Conservation (phyloP, 1,284 basidiomycete species). For the Austropuccinia psidii region DNA sequence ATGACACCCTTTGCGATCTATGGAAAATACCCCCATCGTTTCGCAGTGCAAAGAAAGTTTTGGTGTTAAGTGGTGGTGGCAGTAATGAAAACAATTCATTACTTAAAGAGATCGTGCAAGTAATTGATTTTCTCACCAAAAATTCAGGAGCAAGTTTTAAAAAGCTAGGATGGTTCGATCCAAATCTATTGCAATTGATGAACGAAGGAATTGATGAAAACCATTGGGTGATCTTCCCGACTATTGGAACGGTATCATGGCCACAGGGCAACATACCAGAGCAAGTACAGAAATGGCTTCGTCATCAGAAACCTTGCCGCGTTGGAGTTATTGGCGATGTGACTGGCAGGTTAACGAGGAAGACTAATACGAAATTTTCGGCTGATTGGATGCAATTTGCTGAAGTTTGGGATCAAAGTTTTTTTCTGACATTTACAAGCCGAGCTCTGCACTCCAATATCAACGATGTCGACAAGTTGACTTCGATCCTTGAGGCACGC, state of each 20-base stretch:
- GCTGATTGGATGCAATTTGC: no score
- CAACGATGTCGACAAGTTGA: neutral
- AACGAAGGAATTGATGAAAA: neutral
- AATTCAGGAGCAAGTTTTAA: neutral
- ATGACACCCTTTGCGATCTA: neutral
- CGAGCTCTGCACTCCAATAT: neutral
- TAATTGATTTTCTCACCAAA: slow-evolving; percentile 1
- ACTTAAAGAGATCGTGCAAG: neutral
- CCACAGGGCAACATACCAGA: neutral
- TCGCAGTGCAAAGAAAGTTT: neutral
- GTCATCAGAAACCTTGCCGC: no score
- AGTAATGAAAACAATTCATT: neutral
- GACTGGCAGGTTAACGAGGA: no score
- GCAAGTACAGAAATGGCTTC: neutral
- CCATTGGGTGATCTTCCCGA: slow-evolving; percentile 18
- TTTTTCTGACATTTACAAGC: slow-evolving; percentile 9
- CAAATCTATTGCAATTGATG: neutral
- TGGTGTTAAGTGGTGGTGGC: neutral
- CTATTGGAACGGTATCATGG: neutral
- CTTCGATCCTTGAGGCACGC: neutral
- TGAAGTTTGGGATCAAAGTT: neutral
- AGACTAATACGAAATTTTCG: no score
- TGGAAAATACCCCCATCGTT: neutral
- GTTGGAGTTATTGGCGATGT: no score
- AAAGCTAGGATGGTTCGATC: neutral